A percentile compares a stretch with the other conserved stretches of the same genome.
These are phyloP conservation scores for Pseudogymnoascus sp. DNA, from an alignment of 2,329 filamentous ascomycete species.

Conservation along the genomic window DNA sequence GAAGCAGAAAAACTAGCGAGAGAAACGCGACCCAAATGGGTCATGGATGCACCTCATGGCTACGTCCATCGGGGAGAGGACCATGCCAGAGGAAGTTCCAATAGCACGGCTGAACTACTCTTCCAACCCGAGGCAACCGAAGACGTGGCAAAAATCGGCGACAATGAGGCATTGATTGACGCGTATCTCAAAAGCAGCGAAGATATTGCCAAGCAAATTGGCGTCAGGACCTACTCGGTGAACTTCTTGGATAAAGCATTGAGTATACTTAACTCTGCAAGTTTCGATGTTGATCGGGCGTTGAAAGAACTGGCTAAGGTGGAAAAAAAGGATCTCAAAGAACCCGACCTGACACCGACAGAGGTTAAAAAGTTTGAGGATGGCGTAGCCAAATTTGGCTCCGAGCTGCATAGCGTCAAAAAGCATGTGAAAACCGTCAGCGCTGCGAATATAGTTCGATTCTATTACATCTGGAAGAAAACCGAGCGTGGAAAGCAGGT, in stretches of 20 bases:
- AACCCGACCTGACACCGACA: constrained; percentile 67
- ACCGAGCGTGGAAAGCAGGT: constrained; percentile 74
- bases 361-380: constrained; percentile 91
- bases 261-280: constrained; percentile 60
- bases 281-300: constrained; percentile 63
- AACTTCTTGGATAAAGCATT: constrained; percentile 83
- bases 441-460: constrained; percentile 74
- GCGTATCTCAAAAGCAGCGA: constrained; percentile 57
- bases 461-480: constrained; percentile 99
- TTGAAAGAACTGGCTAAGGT: constrained; percentile 59
- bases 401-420: constrained; percentile 75
- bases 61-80: constrained; percentile 83
- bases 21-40: constrained; percentile 82
- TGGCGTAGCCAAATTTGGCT: constrained; percentile 80
- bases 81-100: constrained; percentile 56
- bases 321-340: constrained; percentile 67
- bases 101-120: constrained; percentile 63
- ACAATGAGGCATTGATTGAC: constrained; percentile 50
- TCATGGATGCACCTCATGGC: constrained; percentile 82
- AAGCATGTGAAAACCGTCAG: constrained; percentile 77
- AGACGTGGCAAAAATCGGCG: constrained; percentile 30
- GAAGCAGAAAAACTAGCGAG: constrained; percentile 74
- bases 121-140: constrained; percentile 63
- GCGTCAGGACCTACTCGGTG: constrained; percentile 66
- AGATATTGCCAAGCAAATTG: constrained; percentile 58